phyloP scores from a whole-genome alignment of 2,329 filamentous ascomycete species.

The Sclerotinia nivalis region DNA sequence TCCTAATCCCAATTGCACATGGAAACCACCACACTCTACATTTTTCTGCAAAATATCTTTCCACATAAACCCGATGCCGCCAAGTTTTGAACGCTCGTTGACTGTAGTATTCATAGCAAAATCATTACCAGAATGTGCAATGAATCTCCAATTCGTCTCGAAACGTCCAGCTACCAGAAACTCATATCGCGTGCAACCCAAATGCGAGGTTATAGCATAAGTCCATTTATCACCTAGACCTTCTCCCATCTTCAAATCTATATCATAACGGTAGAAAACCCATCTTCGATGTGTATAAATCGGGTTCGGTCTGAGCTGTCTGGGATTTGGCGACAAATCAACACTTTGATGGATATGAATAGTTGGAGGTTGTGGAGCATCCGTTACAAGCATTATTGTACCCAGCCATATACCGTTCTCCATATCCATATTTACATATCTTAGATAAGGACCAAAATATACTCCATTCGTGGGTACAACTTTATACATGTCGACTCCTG shows the following conservation, averaged over 20 bases:
- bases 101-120: slow-evolving; percentile 86
- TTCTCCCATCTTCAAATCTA: slow-evolving; percentile 89
- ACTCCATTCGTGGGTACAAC: slow-evolving; percentile 92
- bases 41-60: slow-evolving; percentile 98
- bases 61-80: slow-evolving; percentile 96
- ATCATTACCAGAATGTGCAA: slow-evolving; percentile 94
- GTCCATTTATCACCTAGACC: slow-evolving; percentile 84
- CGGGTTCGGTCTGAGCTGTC: slow-evolving; percentile 76
- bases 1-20: slow-evolving; percentile 87
- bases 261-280: slow-evolving; percentile 93
- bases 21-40: slow-evolving; percentile 92
- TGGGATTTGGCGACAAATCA: slow-evolving; percentile 89
- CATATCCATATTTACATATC: slow-evolving; percentile 96
- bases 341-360: slow-evolving; percentile 91
- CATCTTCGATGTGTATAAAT: slow-evolving; percentile 91
- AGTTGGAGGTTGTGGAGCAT: slow-evolving; percentile 87
- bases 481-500: slow-evolving; percentile 92
- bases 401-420: slow-evolving; percentile 89
- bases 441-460: slow-evolving; percentile 94
- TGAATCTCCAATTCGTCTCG: slow-evolving; percentile 93
- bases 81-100: slow-evolving; percentile 80
- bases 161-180: slow-evolving; percentile 89
- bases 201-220: slow-evolving; percentile 93
- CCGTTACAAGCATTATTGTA: slow-evolving; percentile 90
- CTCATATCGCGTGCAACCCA: slow-evolving; percentile 97